Evolutionary conservation across 2,329 filamentous ascomycete species (phyloP).

Genomic region (Leptographium galeiforme): DNA sequence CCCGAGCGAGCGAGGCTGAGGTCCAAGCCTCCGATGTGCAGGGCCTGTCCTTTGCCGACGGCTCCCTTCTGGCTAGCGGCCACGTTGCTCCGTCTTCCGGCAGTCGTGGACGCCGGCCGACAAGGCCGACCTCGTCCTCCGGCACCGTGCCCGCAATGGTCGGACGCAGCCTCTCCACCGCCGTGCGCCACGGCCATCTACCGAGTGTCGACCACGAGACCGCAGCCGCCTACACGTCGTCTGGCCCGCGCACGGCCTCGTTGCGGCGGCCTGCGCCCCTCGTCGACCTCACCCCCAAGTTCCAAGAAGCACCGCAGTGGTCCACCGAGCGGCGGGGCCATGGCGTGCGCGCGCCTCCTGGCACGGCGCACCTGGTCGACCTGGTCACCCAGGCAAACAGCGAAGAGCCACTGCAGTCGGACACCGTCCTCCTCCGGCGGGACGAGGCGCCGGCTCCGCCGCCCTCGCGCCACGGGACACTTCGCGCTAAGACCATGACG

Average conservation of each 20-base stretch:
- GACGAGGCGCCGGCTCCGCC: not conserved
- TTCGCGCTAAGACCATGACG: slow-evolving; percentile 9
- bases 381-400: slow-evolving; percentile 22
- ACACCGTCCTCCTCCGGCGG: slow-evolving; percentile 1
- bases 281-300: slow-evolving; percentile 52
- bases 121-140: not conserved
- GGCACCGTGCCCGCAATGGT: no score
- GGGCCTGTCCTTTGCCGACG: not conserved
- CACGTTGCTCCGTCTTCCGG: not conserved
- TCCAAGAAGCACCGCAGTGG: slow-evolving; percentile 49
- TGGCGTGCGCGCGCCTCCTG: slow-evolving; percentile 26
- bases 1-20: not conserved
- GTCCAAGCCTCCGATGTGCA: not conserved
- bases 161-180: no score
- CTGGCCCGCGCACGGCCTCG: not conserved
- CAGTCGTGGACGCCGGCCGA: no score
- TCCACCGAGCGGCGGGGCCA: slow-evolving; percentile 37
- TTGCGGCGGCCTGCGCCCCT: slow-evolving; percentile 39
- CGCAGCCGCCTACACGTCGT: no score
- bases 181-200: not conserved
- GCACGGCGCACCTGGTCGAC: slow-evolving; percentile 32
- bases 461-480: not conserved
- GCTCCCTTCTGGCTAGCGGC: not conserved
- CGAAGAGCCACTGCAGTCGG: not conserved
- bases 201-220: not conserved